These are phyloP conservation scores for Fusarium sp. DNA, from an alignment of 2,329 filamentous ascomycete genomes.

Conservation along the genomic window DNA sequence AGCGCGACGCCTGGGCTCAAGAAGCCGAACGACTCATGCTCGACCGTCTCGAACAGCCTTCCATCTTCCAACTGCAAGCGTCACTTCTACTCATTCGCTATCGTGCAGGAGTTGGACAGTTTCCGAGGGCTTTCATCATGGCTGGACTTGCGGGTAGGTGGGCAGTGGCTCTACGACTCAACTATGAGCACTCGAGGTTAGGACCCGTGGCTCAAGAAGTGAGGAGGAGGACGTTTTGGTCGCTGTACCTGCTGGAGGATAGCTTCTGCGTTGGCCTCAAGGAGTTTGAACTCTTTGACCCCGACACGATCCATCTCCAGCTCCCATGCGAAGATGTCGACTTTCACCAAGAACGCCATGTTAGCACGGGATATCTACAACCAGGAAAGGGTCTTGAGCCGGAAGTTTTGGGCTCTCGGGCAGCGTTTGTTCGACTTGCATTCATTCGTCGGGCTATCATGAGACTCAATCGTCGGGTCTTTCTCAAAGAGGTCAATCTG, in stretches of 20 bases:
- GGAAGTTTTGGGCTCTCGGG: conserved; percentile 35
- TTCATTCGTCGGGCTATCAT: conserved; percentile 40
- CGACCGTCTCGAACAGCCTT: conserved; percentile 40
- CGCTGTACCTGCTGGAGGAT: conserved; percentile 41
- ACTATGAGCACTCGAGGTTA: conserved; percentile 42
- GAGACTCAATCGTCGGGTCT: conserved; percentile 41
- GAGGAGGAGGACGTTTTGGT: conserved; percentile 43
- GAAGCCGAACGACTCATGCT: conserved; percentile 42
- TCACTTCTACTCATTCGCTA: conserved; percentile 44
- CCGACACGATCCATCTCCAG: conserved; percentile 42
- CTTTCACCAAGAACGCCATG: conserved; percentile 34
- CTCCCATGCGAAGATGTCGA: conserved; percentile 42
- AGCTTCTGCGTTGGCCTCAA: conserved; percentile 45
- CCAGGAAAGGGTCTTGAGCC: conserved; percentile 43
- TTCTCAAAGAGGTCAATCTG: conserved; percentile 40
- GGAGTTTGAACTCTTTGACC: conserved; percentile 43
- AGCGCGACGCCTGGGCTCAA: conserved; percentile 37
- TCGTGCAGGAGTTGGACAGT: conserved; percentile 41
- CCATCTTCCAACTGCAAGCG: conserved; percentile 45
- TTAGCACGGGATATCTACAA: conserved; percentile 42
- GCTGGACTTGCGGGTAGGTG: conserved; percentile 42
- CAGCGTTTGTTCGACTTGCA: conserved; percentile 40
- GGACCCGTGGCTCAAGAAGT: conserved; percentile 42
- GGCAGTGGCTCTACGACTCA: conserved; percentile 44
- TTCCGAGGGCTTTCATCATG: conserved; percentile 45